Base-by-base conservation (phyloP, 805 yeast species). In the Ascoidea rubescens region DNA sequence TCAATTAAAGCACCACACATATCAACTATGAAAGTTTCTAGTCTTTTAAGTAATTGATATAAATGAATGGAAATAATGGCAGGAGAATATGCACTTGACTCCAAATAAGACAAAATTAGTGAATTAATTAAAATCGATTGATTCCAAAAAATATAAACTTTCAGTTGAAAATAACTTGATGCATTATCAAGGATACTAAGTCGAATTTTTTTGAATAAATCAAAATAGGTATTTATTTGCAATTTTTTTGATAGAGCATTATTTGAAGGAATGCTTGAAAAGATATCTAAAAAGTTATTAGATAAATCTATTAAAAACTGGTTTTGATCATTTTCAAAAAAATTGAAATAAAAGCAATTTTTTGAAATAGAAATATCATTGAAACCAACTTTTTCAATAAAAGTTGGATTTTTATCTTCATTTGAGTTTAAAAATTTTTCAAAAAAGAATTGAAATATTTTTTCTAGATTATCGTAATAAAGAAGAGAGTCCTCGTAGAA, bases 401-500 rank as follows among this genome's bases (percentile, higher is more conserved):
- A 49, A 50, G 31, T 42, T 28, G 52, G 30, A 12, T 49, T 37
- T 16, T 46, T 48, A 33, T 49, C 31, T 33, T 37, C 49, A 21
- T 31, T 51, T 30, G 44, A 16, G 2, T 45, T 10, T 21, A 46
- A 44, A 42, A 56, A 49, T 4, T 49, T 33, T 4, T 54, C 53
- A 47, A 51, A 54, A 42, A 53, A 58, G 42, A 53, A 58, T 33
- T 62, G 58, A 33, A 69, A 68, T 5, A 64, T 56, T 1, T 58
- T 53, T 16, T 71, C 69, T 5, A 85, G 58, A 32, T 67, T 69
- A 37, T 75, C 74, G 56, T 79, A 82, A 28, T 75, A 71, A 4
- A 62, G 65, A 43, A 82, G 61, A 0, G 91, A 73, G 51, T 85
- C 90, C 31, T 82, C 84, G 31, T 70, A 64, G 30, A 84, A 71